Evolutionary conservation across 768 basidiomycete genomes (phyloP), one percentile per base, ranked within the genome.

Genomic region (Boletus coccyginus): DNA sequence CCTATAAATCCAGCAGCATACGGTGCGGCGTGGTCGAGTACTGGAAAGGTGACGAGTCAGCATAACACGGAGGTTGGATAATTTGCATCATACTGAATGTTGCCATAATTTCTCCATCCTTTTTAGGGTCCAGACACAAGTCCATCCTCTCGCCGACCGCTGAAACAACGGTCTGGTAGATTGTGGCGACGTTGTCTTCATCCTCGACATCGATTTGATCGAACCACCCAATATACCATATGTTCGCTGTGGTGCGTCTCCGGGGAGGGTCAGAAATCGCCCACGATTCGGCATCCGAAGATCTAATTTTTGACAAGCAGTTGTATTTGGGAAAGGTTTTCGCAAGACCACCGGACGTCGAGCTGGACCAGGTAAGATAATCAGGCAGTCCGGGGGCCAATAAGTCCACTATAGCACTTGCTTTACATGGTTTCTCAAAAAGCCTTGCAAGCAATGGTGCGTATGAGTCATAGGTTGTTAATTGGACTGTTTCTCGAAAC

Each of bases 331-430:
- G 51, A 14, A 67, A 64, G 7, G 14, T 19, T n/a, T 67, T 62
- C n/a, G 57, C 1, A 9, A 35, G 9, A 14, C 61, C 46, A 48
- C 66, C 55, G 5, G 66, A 67, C 19, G 62, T 67, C 14, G 60
- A 59, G 8, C 57, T 59, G 21, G 65, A 67, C 29, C 21, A 24
- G 9, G 24, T 43, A 3, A 66, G 50, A 27, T 19, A 65, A 42
- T 65, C 60, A 16, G 65, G 66, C 1, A 66, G 7, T 32, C 65
- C 66, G 0, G 60, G 63, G 3, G 63, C 49, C 32, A 65, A 52
- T 8, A 62, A 33, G 32, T 66, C 17, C 24, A 38, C 32, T 24
- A 65, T 13, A 5, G 19, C 47, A 10, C 35, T 44, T 7, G 33
- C 50, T 45, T 36, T 57, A 17, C 52, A 57, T 2, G 60, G 55